These are phyloP conservation scores for Xylariaceae sp. DNA, from an alignment of 2,329 filamentous ascomycete genomes.

Conservation along the genomic window DNA sequence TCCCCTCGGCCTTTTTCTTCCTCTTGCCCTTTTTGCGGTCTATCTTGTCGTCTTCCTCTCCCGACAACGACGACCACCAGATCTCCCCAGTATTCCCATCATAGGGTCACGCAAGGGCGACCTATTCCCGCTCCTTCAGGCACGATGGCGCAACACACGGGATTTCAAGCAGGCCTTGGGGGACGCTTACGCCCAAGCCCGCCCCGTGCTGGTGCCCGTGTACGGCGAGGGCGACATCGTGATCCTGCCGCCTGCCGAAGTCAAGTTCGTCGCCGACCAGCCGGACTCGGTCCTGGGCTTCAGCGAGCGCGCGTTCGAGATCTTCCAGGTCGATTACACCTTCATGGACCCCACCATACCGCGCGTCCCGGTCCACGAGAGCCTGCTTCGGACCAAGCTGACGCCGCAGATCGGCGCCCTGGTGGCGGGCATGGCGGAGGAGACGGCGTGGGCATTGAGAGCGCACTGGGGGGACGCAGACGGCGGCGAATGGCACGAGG, in stretches of 20 bases:
- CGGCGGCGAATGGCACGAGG: slow-evolving; percentile 4
- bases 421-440: slow-evolving; percentile 7
- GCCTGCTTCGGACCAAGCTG: slow-evolving; percentile 2
- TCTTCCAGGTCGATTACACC: slow-evolving; percentile 13
- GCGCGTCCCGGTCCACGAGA: slow-evolving; percentile 4
- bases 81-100: slow-evolving; percentile 10
- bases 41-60: neutral
- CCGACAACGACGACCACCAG: neutral
- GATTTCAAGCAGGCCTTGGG: slow-evolving; percentile 8
- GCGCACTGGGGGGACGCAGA: neutral
- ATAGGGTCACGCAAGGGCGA: slow-evolving; percentile 9
- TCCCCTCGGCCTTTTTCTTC: too few species aligned
- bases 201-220: slow-evolving; percentile 8
- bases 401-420: slow-evolving; percentile 8
- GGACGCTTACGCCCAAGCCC: slow-evolving; percentile 1
- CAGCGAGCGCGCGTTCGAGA: slow-evolving; percentile 4
- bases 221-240: slow-evolving; percentile 1
- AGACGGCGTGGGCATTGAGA: slow-evolving; percentile 4
- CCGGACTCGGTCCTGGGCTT: slow-evolving; percentile 10
- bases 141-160: slow-evolving; percentile 12
- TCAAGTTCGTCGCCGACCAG: slow-evolving; percentile 10
- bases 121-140: slow-evolving; percentile 12
- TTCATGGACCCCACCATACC: slow-evolving; percentile 10
- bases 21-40: neutral
- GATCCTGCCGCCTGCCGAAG: slow-evolving; percentile 6